Percentiles rank a stretch among this genome's conserved stretches.
These are phyloP conservation scores for Aureobasidium sp. DNA, from an alignment of 2,329 filamentous ascomycete species.

Conservation along the genomic window DNA sequence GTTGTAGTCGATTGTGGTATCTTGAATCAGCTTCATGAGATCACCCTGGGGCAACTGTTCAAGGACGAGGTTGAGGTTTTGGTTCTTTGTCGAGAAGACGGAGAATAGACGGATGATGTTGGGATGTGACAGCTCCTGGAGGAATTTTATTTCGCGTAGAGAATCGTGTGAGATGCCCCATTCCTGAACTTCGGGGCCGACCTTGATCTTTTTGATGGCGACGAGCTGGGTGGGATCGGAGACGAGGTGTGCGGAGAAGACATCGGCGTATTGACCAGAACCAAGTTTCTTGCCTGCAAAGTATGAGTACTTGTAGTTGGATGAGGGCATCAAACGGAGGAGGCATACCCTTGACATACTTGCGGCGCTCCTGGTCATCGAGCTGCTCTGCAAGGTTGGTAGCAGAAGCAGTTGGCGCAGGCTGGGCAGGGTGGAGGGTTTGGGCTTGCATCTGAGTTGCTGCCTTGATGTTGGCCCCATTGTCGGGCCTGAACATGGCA, in stretches of 20 bases:
- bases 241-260: slow-evolving; percentile 79
- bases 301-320: not conserved
- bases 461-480: not conserved
- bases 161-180: slow-evolving; percentile 83
- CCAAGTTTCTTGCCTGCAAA: slow-evolving; percentile 73
- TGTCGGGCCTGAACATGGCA: not conserved
- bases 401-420: not conserved
- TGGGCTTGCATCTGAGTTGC: not conserved
- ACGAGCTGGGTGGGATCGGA: slow-evolving; percentile 64
- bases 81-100: slow-evolving; percentile 92
- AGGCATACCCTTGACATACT: slow-evolving; percentile 72
- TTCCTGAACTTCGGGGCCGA: slow-evolving; percentile 77
- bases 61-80: slow-evolving; percentile 92
- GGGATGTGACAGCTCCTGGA: slow-evolving; percentile 87
- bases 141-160: slow-evolving; percentile 88
- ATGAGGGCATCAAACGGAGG: not conserved
- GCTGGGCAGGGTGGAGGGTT: not conserved
- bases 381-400: slow-evolving; percentile 39
- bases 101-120: slow-evolving; percentile 91
- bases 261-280: slow-evolving; percentile 93
- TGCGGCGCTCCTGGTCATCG: slow-evolving; percentile 53
- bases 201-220: slow-evolving; percentile 89
- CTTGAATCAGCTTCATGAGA: slow-evolving; percentile 87
- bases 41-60: slow-evolving; percentile 93
- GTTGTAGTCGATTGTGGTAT: slow-evolving; percentile 71